These are phyloP conservation scores for Amniculicola lignicola DNA, from an alignment of 495 filamentous ascomycete species.

Conservation along the genomic window DNA sequence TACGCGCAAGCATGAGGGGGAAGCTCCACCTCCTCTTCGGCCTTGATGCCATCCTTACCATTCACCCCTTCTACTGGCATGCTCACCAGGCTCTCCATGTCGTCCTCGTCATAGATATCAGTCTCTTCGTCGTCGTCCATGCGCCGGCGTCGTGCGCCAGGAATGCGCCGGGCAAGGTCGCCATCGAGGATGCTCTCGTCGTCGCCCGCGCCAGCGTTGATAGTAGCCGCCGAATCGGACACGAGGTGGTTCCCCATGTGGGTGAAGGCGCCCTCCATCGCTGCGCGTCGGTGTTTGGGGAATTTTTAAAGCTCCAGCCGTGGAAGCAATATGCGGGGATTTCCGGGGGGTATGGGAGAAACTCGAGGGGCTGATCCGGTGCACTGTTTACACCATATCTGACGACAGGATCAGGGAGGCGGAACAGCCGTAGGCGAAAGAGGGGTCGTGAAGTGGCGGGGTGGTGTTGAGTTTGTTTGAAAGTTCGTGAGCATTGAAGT, in stretches of 20 bases:
- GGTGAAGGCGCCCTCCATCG: conserved; percentile 81
- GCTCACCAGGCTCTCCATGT: conserved; percentile 87
- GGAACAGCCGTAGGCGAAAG: too few species aligned
- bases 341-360: background rate
- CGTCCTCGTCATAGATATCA: conserved; percentile 82
- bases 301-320: background rate
- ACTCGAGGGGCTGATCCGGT: background rate
- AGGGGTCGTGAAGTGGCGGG: too few species aligned
- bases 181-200: conserved; percentile 72
- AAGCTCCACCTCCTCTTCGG: conserved; percentile 86
- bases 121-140: conserved; percentile 80
- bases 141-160: conserved; percentile 65
- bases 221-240: conserved; percentile 67
- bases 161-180: conserved; percentile 59
- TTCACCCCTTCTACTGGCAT: conserved; percentile 73
- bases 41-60: conserved; percentile 57
- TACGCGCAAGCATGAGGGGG: conserved; percentile 96
- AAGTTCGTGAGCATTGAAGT: too few species aligned
- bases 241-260: conserved; percentile 80
- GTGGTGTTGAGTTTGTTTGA: too few species aligned
- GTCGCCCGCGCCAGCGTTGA: conserved; percentile 75
- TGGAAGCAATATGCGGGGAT: too few species aligned
- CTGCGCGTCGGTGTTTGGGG: too few species aligned
- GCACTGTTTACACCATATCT: too few species aligned
- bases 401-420: too few species aligned